Base-by-base conservation (phyloP, 768 basidiomycete species). In the Paxillus involutus region DNA sequence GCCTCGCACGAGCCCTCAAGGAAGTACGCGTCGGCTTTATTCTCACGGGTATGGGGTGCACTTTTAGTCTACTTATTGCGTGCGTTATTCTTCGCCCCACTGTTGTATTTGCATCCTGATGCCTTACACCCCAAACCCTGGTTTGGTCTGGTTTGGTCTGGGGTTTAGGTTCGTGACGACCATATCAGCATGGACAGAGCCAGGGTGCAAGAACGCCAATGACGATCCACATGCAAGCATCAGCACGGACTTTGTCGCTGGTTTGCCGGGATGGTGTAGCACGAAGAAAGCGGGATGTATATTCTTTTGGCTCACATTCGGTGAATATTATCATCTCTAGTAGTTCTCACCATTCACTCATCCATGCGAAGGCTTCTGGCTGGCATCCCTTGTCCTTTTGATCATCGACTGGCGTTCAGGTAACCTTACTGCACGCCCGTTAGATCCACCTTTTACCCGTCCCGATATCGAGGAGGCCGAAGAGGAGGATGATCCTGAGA, bases 261-360 rank as follows among this genome's bases (percentile, higher is more conserved):
- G 76, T 17, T 75, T 98, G 2, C 72, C 79, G 4, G 84, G 89
- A 0, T 97, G 91, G 90, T 98, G 94, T 71, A 84, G 77, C 58
- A 95, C 94, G 7, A 98, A 97, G 75, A 94, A 92, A 63, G 94
- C 94, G 2, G 91, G 82, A 0, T 84, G 84, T 5, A 82, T 95
- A 44, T 97, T 98, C 72, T 88, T 94, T 67, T 96, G 94, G 94
- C 68, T 93, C 9, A 76, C 83, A 1, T 90, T 91, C 51, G 78
- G 91, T 91, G 60, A 44, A 3, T 26, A 85, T 76, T 8, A 16
- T 32, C n/a, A 19, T 44, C n/a, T 8, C 17, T 21, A 11, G 29
- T 21, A 19, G 6, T 47, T 35, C 14, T 9, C 44, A 17, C 17
- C 26, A 32, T 49, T 13, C 37, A 14, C 52, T 59, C 30, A 65